A percentile compares a stretch with the other conserved stretches of the same genome.
phyloP scores from a whole-genome alignment of 1,284 basidiomycete species.

The Moniliophthora roreri region DNA sequence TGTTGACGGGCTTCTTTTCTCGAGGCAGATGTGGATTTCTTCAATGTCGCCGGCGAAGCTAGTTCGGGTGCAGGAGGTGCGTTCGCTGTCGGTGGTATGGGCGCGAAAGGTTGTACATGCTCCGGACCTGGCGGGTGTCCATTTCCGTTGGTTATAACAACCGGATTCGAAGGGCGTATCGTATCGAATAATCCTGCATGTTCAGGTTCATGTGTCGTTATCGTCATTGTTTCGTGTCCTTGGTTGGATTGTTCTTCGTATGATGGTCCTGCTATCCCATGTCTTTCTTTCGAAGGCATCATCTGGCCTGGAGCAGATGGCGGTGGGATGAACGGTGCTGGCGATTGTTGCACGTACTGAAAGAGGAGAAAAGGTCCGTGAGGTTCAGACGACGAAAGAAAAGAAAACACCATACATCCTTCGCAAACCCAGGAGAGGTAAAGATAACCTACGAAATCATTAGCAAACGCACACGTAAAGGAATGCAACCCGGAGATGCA shows the following conservation, averaged over 20 bases:
- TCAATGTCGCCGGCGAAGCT: too few species aligned
- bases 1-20: background rate
- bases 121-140: too few species aligned
- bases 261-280: constrained; percentile 39
- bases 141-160: too few species aligned
- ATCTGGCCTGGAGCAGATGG: background rate
- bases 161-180: constrained; percentile 16
- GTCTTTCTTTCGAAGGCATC: constrained; percentile 8
- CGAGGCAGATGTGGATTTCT: too few species aligned
- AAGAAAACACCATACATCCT: constrained; percentile 57
- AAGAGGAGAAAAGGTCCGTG: background rate
- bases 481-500: constrained; percentile 26
- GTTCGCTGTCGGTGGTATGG: too few species aligned
- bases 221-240: background rate
- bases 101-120: too few species aligned
- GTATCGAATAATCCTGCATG: constrained; percentile 3
- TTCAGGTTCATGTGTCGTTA: background rate
- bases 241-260: constrained; percentile 32
- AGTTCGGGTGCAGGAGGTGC: too few species aligned
- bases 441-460: constrained; percentile 47
- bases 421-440: constrained; percentile 69
- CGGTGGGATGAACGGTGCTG: constrained; percentile 12
- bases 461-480: background rate
- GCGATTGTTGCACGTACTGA: constrained; percentile 29
- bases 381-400: background rate